Conservation (phyloP, 2,329 filamentous ascomycete species). For the Paecilomyces formosus region DNA sequence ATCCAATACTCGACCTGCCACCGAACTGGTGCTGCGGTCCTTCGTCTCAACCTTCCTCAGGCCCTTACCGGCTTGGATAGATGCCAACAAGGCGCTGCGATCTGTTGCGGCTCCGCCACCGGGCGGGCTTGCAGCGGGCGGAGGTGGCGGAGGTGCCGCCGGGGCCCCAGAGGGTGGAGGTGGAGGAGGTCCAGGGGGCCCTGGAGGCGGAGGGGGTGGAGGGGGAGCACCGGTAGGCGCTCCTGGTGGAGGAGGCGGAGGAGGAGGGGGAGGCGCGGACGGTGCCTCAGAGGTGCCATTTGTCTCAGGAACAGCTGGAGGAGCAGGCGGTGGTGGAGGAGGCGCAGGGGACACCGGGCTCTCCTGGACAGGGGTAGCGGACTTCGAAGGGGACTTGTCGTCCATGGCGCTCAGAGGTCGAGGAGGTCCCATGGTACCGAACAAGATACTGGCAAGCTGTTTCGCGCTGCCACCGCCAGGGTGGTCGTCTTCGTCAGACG, state of each 20-base stretch:
- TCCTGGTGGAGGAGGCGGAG: constrained; percentile 16
- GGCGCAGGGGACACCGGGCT: constrained; percentile 30
- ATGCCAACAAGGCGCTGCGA: constrained; percentile 60
- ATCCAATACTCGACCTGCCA: constrained; percentile 66
- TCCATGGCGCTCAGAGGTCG: constrained; percentile 78
- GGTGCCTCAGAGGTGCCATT: constrained; percentile 2
- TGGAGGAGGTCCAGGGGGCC: constrained; percentile 26
- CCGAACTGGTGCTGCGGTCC: constrained; percentile 66
- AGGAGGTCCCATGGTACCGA: constrained; percentile 93
- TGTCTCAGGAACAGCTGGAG: constrained; percentile 21
- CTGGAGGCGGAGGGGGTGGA: constrained; percentile 27
- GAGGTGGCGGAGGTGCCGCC: constrained; percentile 21
- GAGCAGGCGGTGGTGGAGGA: constrained; percentile 36
- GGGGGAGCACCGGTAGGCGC: constrained; percentile 18
- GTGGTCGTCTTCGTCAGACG: constrained; percentile 61
- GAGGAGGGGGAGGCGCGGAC: constrained; percentile 7
- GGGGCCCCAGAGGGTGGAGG: constrained; percentile 20
- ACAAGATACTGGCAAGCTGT: constrained; percentile 87
- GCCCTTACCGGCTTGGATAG: constrained; percentile 73
- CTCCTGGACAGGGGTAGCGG: constrained; percentile 38
- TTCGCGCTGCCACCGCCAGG: constrained; percentile 78
- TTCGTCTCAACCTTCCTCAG: constrained; percentile 86
- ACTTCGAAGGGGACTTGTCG: constrained; percentile 51
- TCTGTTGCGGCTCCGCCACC: constrained; percentile 43
- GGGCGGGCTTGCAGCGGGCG: constrained; percentile 35